These are phyloP conservation scores for Tricladium varicosporioides DNA, from an alignment of 2,329 filamentous ascomycete species.

Conservation along the genomic window DNA sequence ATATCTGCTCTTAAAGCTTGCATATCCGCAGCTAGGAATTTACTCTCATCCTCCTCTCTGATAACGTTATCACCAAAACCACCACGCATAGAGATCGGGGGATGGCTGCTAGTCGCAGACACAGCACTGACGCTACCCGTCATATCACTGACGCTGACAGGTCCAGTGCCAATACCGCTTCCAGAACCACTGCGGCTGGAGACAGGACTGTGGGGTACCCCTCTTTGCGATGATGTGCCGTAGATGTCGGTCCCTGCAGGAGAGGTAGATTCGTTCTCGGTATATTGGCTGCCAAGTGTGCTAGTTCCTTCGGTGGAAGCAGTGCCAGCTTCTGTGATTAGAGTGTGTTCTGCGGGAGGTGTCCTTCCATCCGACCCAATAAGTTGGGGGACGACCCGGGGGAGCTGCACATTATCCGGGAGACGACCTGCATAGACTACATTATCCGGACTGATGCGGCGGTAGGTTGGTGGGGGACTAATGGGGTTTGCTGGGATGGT, in stretches of 20 bases:
- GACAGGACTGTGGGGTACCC: slow-evolving; percentile 2
- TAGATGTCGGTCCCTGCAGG: slow-evolving; percentile 31
- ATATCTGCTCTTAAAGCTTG: slow-evolving; percentile 12
- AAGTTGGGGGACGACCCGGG: slow-evolving; percentile 31
- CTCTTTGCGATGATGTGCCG: slow-evolving; percentile 7
- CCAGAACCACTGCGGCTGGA: slow-evolving; percentile 5
- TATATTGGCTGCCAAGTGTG: slow-evolving; percentile 57
- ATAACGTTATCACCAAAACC: slow-evolving; percentile 4
- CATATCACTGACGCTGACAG: not conserved
- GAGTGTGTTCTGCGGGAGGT: slow-evolving; percentile 16
- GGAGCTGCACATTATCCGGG: slow-evolving; percentile 46
- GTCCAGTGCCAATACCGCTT: slow-evolving; percentile 4
- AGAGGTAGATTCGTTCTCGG: slow-evolving; percentile 44
- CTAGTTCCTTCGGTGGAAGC: slow-evolving; percentile 33
- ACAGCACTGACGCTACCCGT: not conserved
- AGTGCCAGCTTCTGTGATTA: slow-evolving; percentile 22
- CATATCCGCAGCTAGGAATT: slow-evolving; percentile 19
- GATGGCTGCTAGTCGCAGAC: not conserved
- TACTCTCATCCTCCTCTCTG: slow-evolving; percentile 12
- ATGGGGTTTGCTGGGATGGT: slow-evolving; percentile 13
- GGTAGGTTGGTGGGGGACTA: slow-evolving; percentile 27
- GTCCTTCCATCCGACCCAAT: slow-evolving; percentile 30
- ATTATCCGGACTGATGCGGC: slow-evolving; percentile 47
- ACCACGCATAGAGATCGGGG: not conserved
- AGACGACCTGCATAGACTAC: slow-evolving; percentile 55